Percentiles rank a stretch among this genome's conserved stretches.
Conservation (phyloP, 1,139 yeast species). For the Yamadazyma membranifaciens region DNA sequence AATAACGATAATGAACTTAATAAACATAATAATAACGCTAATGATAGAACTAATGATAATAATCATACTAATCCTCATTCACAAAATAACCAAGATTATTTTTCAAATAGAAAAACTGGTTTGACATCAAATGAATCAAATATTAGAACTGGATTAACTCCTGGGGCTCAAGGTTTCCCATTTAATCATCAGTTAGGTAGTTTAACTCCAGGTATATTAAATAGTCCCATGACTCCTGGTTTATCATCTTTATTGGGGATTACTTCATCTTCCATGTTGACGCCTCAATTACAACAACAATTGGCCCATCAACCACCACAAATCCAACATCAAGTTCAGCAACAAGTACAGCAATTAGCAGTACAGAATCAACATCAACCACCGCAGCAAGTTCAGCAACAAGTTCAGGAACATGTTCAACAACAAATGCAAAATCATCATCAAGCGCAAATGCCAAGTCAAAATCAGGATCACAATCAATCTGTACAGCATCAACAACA, state of each 20-base stretch:
- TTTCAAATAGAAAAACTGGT: constrained; percentile 50
- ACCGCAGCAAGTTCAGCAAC: constrained; percentile 4
- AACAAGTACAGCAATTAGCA: constrained; percentile 5
- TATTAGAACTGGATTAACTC: constrained; percentile 63
- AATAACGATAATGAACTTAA: constrained; percentile 1
- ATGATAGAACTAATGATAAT: constrained; percentile 1
- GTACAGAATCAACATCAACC: constrained; percentile 7
- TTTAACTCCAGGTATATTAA: constrained; percentile 42
- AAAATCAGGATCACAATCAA: constrained; percentile 3
- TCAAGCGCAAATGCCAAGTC: constrained; percentile 9
- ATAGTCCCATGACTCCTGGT: constrained; percentile 50
- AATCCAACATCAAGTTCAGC: constrained; percentile 10
- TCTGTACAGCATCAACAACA: background rate
- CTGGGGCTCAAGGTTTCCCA: constrained; percentile 35
- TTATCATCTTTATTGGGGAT: constrained; percentile 41
- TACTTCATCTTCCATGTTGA: constrained; percentile 19
- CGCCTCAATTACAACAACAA: constrained; percentile 26
- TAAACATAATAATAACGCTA: background rate
- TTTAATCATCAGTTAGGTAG: constrained; percentile 32
- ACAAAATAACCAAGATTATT: constrained; percentile 22
- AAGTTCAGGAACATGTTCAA: constrained; percentile 9
- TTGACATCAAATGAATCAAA: constrained; percentile 70
- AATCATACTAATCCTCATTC: constrained; percentile 4
- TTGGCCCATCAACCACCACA: constrained; percentile 15
- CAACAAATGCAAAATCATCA: constrained; percentile 10